phyloP scores from a whole-genome alignment of 176 grass and related monocot genomes.

The Otatea glauca region DNA sequence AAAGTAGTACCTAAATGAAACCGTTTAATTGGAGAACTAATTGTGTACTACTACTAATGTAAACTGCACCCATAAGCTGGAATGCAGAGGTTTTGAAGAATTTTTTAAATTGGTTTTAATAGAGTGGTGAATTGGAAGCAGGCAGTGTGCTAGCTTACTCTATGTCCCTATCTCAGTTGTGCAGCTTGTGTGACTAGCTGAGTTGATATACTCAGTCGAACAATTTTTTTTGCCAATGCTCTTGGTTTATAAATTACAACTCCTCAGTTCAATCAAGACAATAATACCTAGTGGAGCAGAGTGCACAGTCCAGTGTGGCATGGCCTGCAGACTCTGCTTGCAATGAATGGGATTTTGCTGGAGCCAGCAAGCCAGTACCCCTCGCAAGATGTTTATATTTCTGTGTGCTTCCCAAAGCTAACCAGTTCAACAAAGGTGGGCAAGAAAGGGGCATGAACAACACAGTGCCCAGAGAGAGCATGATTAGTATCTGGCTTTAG shows the following conservation, averaged over 20 bases:
- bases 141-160: too few species aligned
- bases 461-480: not conserved
- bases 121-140: too few species aligned
- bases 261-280: not conserved
- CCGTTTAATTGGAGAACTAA: not conserved
- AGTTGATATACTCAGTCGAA: not conserved
- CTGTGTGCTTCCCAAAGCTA: conserved; percentile 15
- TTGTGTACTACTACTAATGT: not conserved
- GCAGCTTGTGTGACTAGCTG: too few species aligned
- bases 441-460: conserved; percentile 12
- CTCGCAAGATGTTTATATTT: not conserved
- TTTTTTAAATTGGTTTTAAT: not conserved
- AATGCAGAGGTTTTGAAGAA: not conserved
- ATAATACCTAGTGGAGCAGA: not conserved
- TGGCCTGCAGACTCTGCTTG: not conserved
- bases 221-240: not conserved
- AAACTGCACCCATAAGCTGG: not conserved
- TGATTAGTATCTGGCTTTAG: conserved; percentile 10
- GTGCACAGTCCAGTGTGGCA: not conserved
- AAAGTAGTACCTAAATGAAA: not conserved
- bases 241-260: not conserved
- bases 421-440: not conserved
- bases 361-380: not conserved
- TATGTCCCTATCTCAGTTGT: too few species aligned
- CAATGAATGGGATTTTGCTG: conserved; percentile 6